A percentile compares a stretch with the other conserved stretches of the same genome.
These are phyloP conservation scores for Apostasia ramifera DNA, from an alignment of 106 monocot genomes.

Conservation along the genomic window DNA sequence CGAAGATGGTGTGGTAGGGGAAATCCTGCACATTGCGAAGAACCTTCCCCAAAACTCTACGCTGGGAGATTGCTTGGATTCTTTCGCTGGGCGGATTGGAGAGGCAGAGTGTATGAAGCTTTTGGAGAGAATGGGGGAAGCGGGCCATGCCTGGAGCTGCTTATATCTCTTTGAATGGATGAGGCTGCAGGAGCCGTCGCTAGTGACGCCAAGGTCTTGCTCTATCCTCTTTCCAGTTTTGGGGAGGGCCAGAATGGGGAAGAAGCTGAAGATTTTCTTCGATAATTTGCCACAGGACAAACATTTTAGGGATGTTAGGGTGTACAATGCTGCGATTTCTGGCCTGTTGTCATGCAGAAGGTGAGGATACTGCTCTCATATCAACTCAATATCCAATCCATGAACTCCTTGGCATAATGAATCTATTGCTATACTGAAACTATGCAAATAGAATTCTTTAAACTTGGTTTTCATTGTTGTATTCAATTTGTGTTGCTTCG, in stretches of 20 bases:
- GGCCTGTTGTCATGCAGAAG: conserved; percentile 53
- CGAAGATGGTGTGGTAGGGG: conserved; percentile 22
- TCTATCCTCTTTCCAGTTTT: conserved; percentile 52
- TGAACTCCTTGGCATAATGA: neutral
- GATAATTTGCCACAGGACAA: conserved; percentile 49
- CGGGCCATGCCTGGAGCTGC: conserved; percentile 38
- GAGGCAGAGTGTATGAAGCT: conserved; percentile 77
- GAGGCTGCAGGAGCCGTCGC: conserved; percentile 50
- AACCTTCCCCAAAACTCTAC: conserved; percentile 46
- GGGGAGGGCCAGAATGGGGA: conserved; percentile 59
- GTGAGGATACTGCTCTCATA: conserved; percentile 22
- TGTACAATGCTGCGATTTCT: conserved; percentile 81
- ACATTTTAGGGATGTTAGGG: conserved; percentile 54
- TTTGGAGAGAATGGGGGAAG: conserved; percentile 61
- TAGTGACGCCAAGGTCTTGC: conserved; percentile 44
- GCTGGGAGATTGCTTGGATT: conserved; percentile 47
- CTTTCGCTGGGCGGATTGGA: conserved; percentile 39
- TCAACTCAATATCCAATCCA: neutral
- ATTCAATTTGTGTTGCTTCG: too few species aligned
- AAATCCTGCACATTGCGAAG: conserved; percentile 52
- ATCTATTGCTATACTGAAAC: neutral
- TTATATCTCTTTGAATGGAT: conserved; percentile 88
- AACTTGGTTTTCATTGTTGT: too few species aligned
- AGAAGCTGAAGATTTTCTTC: conserved; percentile 63
- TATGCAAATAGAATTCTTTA: neutral